Percentiles rank a stretch among this genome's conserved stretches.
phyloP scores from a whole-genome alignment of 2,329 filamentous ascomycete species.

The Penicillium griseofulvum region DNA sequence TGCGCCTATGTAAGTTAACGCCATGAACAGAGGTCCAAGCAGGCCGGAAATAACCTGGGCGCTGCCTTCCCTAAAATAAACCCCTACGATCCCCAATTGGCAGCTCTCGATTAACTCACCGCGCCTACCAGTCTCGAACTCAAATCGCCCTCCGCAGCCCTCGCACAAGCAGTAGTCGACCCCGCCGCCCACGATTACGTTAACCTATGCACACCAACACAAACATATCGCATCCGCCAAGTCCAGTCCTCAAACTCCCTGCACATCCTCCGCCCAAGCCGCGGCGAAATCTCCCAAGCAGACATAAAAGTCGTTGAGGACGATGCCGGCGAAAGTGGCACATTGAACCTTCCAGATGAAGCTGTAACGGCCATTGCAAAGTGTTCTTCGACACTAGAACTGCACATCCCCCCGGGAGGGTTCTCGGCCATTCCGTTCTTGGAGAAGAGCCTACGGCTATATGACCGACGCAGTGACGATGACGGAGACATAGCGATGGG shows the following conservation, averaged over 20 bases:
- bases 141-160: slow-evolving; percentile 39
- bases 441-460: slow-evolving; percentile 31
- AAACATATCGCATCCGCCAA: slow-evolving; percentile 61
- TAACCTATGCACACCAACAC: slow-evolving; percentile 58
- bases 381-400: slow-evolving; percentile 47
- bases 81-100: neutral
- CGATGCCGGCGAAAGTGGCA: slow-evolving; percentile 18
- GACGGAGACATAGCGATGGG: slow-evolving; percentile 20
- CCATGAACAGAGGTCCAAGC: neutral
- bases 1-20: slow-evolving; percentile 34
- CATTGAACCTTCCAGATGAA: slow-evolving; percentile 27
- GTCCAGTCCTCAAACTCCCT: slow-evolving; percentile 66
- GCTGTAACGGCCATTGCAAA: slow-evolving; percentile 44
- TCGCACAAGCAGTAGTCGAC: slow-evolving; percentile 29
- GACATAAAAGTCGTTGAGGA: slow-evolving; percentile 31
- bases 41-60: neutral
- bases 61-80: neutral
- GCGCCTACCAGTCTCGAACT: slow-evolving; percentile 40
- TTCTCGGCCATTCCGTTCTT: slow-evolving; percentile 33
- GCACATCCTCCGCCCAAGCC: slow-evolving; percentile 51
- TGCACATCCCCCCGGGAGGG: slow-evolving; percentile 36
- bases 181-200: slow-evolving; percentile 41
- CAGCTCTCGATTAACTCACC: neutral
- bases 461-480: slow-evolving; percentile 24
- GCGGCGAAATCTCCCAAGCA: slow-evolving; percentile 26